These are phyloP conservation scores for Sanguinoderma infundibulare DNA, from an alignment of 1,284 basidiomycete genomes.

Conservation along the genomic window DNA sequence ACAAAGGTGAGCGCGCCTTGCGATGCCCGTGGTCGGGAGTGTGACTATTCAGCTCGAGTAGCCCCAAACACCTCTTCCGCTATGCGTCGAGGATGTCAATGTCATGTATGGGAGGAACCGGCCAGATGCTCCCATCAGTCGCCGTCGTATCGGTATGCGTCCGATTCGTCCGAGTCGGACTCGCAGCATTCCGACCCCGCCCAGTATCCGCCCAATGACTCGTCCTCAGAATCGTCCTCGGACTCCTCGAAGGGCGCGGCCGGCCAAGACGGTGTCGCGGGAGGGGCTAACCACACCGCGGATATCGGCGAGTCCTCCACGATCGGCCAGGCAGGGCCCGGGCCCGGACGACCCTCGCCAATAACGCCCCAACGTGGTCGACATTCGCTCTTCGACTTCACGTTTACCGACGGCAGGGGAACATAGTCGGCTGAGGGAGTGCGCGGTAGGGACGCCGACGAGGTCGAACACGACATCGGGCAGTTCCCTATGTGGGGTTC, in stretches of 20 bases:
- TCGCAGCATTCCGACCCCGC: not conserved
- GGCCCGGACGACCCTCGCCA: not conserved
- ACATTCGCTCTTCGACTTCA: not conserved
- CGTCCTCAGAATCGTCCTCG: not conserved
- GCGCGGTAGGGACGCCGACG: not conserved
- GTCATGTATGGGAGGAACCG: not conserved
- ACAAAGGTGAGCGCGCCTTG: too few species aligned
- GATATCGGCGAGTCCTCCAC: too few species aligned
- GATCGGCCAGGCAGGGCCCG: not conserved
- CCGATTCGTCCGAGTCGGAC: not conserved
- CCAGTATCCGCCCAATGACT: not conserved
- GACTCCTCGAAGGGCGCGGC: not conserved
- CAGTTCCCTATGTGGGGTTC: not conserved
- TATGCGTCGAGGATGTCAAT: not conserved
- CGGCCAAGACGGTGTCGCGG: too few species aligned
- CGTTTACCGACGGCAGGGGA: not conserved
- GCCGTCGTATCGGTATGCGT: not conserved
- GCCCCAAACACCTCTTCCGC: too few species aligned
- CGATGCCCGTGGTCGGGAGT: too few species aligned
- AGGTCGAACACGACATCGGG: not conserved
- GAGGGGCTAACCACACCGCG: too few species aligned
- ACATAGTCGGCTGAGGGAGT: not conserved
- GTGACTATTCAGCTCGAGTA: too few species aligned
- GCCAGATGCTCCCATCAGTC: not conserved
- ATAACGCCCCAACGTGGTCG: not conserved